Conservation (phyloP, 106 monocot species). For the Triglochin maritima region DNA sequence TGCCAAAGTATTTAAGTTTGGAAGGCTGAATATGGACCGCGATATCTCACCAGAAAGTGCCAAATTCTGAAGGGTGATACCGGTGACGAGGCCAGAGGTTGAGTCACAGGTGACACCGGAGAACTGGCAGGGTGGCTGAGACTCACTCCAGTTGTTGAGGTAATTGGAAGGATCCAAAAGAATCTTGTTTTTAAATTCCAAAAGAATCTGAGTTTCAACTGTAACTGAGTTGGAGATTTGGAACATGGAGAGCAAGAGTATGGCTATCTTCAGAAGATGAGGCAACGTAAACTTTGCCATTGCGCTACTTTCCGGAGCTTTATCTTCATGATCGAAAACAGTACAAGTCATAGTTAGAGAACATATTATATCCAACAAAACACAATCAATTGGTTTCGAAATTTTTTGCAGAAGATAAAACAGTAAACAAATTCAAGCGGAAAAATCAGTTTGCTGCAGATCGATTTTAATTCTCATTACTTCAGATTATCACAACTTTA, state of each 20-base stretch:
- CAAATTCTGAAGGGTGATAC: slow-evolving; percentile 38
- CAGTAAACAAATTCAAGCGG: too few species aligned
- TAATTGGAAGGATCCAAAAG: slow-evolving; percentile 4
- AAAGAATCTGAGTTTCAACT: slow-evolving; percentile 1
- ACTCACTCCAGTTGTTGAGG: slow-evolving; percentile 1
- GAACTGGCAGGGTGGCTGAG: slow-evolving; percentile 8
- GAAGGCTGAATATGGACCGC: slow-evolving; percentile 30
- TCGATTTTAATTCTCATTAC: too few species aligned
- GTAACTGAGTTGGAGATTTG: background rate
- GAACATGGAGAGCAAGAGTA: background rate
- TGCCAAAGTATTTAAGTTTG: slow-evolving; percentile 19
- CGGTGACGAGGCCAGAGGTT: slow-evolving; percentile 28
- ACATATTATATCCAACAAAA: background rate
- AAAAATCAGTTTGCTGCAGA: too few species aligned
- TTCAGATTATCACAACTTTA: too few species aligned
- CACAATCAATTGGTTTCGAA: too few species aligned
- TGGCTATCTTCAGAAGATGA: background rate
- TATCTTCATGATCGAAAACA: background rate
- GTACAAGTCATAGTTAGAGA: background rate
- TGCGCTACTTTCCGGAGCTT: background rate
- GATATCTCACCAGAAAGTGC: slow-evolving; percentile 61
- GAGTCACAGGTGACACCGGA: slow-evolving; percentile 52
- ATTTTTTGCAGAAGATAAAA: too few species aligned
- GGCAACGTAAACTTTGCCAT: background rate
- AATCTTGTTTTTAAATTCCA: slow-evolving; percentile 2